A percentile compares a stretch with the other conserved stretches of the same genome.
Evolutionary conservation across 768 basidiomycete species (phyloP).

Genomic region (Glaciozyma martinii): DNA sequence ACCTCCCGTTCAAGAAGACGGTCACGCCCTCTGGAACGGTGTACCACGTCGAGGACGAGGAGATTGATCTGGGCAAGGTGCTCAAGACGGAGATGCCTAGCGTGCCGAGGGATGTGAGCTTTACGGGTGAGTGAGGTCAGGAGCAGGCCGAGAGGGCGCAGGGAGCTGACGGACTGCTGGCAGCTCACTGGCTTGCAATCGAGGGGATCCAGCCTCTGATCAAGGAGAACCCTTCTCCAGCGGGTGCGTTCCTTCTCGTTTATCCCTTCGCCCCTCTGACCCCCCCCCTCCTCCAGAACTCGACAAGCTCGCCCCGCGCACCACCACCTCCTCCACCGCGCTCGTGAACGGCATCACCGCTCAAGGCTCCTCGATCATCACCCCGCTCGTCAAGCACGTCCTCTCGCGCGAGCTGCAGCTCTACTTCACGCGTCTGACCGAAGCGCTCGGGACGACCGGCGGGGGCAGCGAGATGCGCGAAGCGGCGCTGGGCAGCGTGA

Average conservation of each 20-base stretch:
- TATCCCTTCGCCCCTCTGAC: neutral
- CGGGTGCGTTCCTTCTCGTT: slow-evolving; percentile 1
- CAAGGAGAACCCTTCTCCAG: slow-evolving; percentile 76
- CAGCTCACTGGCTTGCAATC: slow-evolving; percentile 94
- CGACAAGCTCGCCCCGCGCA: slow-evolving; percentile 22
- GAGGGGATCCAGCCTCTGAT: slow-evolving; percentile 97
- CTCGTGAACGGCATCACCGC: slow-evolving; percentile 7
- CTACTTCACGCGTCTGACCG: slow-evolving; percentile 84
- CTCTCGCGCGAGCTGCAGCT: slow-evolving; percentile 88
- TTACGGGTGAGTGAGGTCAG: slow-evolving; percentile 48
- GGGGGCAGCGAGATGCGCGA: slow-evolving; percentile 61
- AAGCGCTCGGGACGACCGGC: slow-evolving; percentile 48
- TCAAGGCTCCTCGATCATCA: slow-evolving; percentile 16
- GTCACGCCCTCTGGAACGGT: slow-evolving; percentile 57
- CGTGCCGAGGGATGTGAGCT: slow-evolving; percentile 68
- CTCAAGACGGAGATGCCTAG: slow-evolving; percentile 75
- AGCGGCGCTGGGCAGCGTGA: slow-evolving; percentile 80
- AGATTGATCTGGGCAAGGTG: slow-evolving; percentile 89
- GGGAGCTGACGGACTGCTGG: slow-evolving; percentile 35
- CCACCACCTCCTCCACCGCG: neutral
- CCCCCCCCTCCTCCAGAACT: slow-evolving; percentile 9
- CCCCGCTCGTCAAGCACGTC: slow-evolving; percentile 76
- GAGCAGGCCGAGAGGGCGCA: neutral
- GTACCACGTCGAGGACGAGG: slow-evolving; percentile 92
- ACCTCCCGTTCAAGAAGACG: slow-evolving; percentile 48